Evolutionary conservation across 208 protist genomes (phyloP), one percentile per base, ranked within the genome.

Genomic region (Leishmania mexicana): DNA sequence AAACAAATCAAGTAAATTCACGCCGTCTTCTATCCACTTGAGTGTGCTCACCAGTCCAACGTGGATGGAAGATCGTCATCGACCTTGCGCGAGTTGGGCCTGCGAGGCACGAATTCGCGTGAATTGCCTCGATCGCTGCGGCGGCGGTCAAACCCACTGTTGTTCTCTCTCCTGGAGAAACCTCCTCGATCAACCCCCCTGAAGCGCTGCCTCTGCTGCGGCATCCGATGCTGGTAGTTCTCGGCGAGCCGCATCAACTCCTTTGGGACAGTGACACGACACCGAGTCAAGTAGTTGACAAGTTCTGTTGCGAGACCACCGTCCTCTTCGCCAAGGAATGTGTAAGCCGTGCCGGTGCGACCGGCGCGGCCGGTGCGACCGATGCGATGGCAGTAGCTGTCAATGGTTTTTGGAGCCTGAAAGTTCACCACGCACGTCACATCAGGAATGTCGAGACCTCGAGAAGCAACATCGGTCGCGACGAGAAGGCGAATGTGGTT

Each of bases 351-450:
- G 8, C 96, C 96, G 31, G 58, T 89, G 42, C 91, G 89, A 54
- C 97, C 97, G 24, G 95, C 96, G 62, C 98, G 94, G 31, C 96
- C 98, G 13, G 97, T 99, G 35, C 98, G 92, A 0, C 98, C 98
- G 72, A 99, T 98, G 47, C 98, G 91, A 88, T 99, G 98, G 80
- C 99, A 95, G 75, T 99, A 99, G 78, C 93, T 96, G 72, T 99
- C 95, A 76, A 98, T 93, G 70, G 90, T 96, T 68, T 92, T 91
- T 51, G 98, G 98, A 17, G 97, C 88, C 72, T 98, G 93, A 75
- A 97, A 98, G 78, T 99, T 99, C 45, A 99, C 91, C 17, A 99
- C 97, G 75, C 92, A 94, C 49, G 96, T 97, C 35, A 99, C 96
- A 65, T 97, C 93, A 35, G 92, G 91, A 60, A 99, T 98, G 81